phyloP scores from a whole-genome alignment of 1,284 basidiomycete species.

The Rhodofomes roseus region DNA sequence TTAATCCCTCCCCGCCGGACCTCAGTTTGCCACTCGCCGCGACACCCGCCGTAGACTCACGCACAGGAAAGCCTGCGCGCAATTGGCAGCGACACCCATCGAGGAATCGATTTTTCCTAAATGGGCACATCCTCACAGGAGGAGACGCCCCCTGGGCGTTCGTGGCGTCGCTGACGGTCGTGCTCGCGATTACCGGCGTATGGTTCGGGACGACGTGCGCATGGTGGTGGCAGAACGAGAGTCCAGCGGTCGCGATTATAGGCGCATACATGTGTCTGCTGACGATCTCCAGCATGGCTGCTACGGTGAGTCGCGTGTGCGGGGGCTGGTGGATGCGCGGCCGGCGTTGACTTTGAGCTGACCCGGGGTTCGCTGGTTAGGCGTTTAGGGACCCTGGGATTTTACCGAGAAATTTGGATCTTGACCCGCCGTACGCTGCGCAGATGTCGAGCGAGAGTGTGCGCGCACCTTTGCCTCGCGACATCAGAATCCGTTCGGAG shows the following conservation, averaged over 20 bases:
- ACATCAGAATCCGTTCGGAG: slow-evolving; percentile 74
- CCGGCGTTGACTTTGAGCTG: not conserved
- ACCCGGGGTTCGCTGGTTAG: slow-evolving; percentile 28
- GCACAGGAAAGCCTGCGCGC: slow-evolving; percentile 40
- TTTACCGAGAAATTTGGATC: slow-evolving; percentile 81
- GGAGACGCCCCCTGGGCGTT: slow-evolving; percentile 83
- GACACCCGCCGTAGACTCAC: slow-evolving; percentile 41
- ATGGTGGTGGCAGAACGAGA: slow-evolving; percentile 81
- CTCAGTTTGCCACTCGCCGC: slow-evolving; percentile 34
- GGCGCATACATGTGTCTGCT: slow-evolving; percentile 77
- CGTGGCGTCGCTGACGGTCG: slow-evolving; percentile 54
- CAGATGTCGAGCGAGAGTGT: slow-evolving; percentile 55
- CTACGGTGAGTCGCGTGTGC: slow-evolving; percentile 50
- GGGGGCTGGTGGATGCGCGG: not conserved
- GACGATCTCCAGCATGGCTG: slow-evolving; percentile 73
- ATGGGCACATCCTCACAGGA: slow-evolving; percentile 75
- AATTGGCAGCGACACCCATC: slow-evolving; percentile 66
- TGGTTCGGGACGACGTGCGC: slow-evolving; percentile 86
- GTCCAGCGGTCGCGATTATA: slow-evolving; percentile 70
- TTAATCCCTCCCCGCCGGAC: slow-evolving; percentile 33
- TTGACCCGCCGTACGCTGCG: slow-evolving; percentile 71
- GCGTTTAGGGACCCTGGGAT: slow-evolving; percentile 89
- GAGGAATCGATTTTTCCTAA: slow-evolving; percentile 70
- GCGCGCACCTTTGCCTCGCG: slow-evolving; percentile 71
- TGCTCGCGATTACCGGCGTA: slow-evolving; percentile 65